Percentiles rank a stretch among this genome's conserved stretches.
These are phyloP conservation scores for Candida suzukii DNA, from an alignment of 805 yeast species.

Conservation along the genomic window DNA sequence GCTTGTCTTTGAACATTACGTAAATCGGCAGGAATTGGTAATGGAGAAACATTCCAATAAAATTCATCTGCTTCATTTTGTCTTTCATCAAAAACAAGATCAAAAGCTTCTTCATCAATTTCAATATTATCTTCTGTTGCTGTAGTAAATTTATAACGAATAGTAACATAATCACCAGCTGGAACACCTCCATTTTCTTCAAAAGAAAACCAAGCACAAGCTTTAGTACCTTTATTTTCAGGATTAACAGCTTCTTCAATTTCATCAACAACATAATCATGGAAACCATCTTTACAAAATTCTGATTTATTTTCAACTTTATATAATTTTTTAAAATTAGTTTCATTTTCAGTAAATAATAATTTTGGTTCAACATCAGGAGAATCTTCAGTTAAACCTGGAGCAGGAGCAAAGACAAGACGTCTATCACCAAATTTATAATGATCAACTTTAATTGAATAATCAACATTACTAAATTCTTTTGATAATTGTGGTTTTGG, in stretches of 20 bases:
- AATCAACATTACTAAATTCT: constrained; percentile 30
- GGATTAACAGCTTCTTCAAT: constrained; percentile 63
- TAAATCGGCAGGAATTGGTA: constrained; percentile 74
- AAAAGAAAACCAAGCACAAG: constrained; percentile 78
- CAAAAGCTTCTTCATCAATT: constrained; percentile 70
- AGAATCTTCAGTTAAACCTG: constrained; percentile 53
- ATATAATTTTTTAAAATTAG: constrained; percentile 66
- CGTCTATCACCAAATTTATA: constrained; percentile 61
- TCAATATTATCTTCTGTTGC: constrained; percentile 26
- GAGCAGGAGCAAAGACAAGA: constrained; percentile 75
- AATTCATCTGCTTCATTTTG: constrained; percentile 89
- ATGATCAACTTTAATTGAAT: constrained; percentile 55
- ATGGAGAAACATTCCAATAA: constrained; percentile 81
- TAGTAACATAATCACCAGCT: constrained; percentile 79
- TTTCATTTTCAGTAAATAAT: constrained; percentile 85
- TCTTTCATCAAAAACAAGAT: constrained; percentile 58
- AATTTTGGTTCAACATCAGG: constrained; percentile 70
- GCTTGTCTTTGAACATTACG: constrained; percentile 88
- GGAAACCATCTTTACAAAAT: constrained; percentile 86
- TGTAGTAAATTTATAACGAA: constrained; percentile 59
- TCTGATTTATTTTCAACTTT: constrained; percentile 49
- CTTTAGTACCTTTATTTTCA: constrained; percentile 65
- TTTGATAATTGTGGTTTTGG: constrained; percentile 43
- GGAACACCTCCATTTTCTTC: constrained; percentile 74
- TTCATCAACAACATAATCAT: constrained; percentile 66